Percentiles rank a stretch among this genome's conserved stretches.
These are phyloP conservation scores for Diaporthe batatas DNA, from an alignment of 2,329 filamentous ascomycete genomes.

Conservation along the genomic window DNA sequence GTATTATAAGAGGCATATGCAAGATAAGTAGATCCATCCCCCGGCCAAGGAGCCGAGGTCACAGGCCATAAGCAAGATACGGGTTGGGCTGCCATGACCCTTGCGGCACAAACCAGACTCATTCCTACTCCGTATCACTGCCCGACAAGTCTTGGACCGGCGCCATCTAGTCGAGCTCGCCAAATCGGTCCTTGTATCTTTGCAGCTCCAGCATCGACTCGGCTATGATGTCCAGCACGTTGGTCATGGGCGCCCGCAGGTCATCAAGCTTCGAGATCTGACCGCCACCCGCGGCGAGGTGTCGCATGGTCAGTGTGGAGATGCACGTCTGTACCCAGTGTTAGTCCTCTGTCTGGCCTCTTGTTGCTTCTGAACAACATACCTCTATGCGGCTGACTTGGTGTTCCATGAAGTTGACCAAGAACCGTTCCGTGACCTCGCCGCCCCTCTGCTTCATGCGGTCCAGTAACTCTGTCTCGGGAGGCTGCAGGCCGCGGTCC, in stretches of 20 bases:
- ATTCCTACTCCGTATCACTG: constrained; percentile 54
- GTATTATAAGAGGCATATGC: constrained; percentile 39
- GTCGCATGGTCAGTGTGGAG: constrained; percentile 82
- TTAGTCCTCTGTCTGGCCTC: neutral
- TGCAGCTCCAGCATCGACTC: constrained; percentile 74
- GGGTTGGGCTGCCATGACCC: neutral
- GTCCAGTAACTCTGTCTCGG: constrained; percentile 87
- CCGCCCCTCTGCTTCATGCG: constrained; percentile 75
- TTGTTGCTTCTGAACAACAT: constrained; percentile 52
- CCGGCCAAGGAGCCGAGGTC: neutral
- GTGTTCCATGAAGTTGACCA: constrained; percentile 92
- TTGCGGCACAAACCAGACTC: constrained; percentile 17
- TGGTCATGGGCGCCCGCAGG: constrained; percentile 82
- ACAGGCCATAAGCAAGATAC: neutral
- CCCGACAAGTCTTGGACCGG: constrained; percentile 48
- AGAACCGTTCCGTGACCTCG: constrained; percentile 88
- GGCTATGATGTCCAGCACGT: constrained; percentile 74
- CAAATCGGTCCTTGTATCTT: constrained; percentile 68
- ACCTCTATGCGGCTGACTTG: constrained; percentile 97
- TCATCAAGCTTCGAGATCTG: constrained; percentile 74
- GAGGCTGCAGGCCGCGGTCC: constrained; percentile 75
- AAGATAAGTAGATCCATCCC: constrained; percentile 17
- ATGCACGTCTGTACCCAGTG: constrained; percentile 78
- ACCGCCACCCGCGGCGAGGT: constrained; percentile 80
- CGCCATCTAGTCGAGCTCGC: constrained; percentile 53